Evolutionary conservation across 2,329 filamentous ascomycete genomes (phyloP).

Genomic region (Penicillium sp.): DNA sequence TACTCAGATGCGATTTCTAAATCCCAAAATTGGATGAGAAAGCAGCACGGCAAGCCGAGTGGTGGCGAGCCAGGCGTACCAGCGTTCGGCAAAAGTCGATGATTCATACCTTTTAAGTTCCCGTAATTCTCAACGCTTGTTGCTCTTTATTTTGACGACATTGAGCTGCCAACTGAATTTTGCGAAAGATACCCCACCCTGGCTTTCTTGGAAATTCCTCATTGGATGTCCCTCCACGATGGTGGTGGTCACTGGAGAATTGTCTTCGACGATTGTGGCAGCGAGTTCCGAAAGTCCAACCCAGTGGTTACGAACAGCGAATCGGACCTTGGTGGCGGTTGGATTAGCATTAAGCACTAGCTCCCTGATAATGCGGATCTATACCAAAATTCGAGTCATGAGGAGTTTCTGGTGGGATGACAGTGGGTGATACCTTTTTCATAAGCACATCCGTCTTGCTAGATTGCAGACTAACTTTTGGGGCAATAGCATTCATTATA

Average conservation of each 20-base stretch:
- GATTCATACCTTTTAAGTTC: too few relatives aligned
- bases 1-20: too few relatives aligned
- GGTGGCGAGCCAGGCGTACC: too few relatives aligned
- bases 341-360: background rate
- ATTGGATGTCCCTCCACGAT: background rate
- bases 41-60: too few relatives aligned
- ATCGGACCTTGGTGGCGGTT: background rate
- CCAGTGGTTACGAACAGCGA: background rate
- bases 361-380: background rate
- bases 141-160: too few relatives aligned
- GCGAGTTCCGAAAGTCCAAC: background rate
- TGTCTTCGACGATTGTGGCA: background rate
- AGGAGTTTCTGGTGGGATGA: background rate
- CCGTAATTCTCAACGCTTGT: too few relatives aligned
- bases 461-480: background rate
- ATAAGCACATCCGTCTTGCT: background rate
- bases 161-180: too few relatives aligned
- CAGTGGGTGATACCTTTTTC: background rate
- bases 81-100: too few relatives aligned
- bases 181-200: too few relatives aligned
- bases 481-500: background rate
- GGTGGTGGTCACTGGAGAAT: background rate
- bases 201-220: too few relatives aligned
- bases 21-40: too few relatives aligned
- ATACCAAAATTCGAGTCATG: background rate